Evolutionary conservation across 75 land plant genomes (phyloP).

Genomic region (Cunninghamia lanceolata): DNA sequence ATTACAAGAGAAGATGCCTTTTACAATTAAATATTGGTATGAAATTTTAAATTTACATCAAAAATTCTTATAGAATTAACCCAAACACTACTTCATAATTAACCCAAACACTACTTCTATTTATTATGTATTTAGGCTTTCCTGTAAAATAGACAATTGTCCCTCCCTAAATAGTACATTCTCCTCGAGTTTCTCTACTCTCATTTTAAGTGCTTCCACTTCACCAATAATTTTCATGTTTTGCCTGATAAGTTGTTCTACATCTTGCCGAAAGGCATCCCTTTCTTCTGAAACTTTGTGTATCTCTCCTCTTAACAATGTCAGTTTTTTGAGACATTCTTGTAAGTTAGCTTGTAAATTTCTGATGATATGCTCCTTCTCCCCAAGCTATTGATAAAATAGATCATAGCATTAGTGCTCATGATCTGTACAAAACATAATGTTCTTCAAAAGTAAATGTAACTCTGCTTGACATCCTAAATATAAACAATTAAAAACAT

Average conservation of each 20-base stretch:
- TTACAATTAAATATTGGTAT: no score
- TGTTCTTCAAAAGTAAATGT: neutral
- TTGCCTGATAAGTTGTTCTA: constrained; percentile 69
- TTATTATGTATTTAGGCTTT: no score
- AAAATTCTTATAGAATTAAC: no score
- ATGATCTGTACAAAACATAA: neutral
- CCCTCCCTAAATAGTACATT: constrained; percentile 77
- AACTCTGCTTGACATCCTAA: no score
- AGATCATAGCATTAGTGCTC: neutral
- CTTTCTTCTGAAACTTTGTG: constrained; percentile 62
- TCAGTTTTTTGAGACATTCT: constrained; percentile 47
- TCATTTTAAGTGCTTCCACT: constrained; percentile 53
- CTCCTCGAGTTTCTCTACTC: constrained; percentile 79
- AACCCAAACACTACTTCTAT: no score
- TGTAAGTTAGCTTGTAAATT: constrained; percentile 38
- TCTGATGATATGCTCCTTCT: constrained; percentile 52
- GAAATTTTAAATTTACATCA: no score
- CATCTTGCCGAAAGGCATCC: constrained; percentile 72
- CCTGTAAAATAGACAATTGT: no score
- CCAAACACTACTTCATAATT: no score
- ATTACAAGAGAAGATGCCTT: no score
- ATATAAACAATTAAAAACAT: neutral
- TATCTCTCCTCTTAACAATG: constrained; percentile 31
- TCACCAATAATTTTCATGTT: constrained; percentile 68
- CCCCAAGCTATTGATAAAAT: constrained; percentile 27